phyloP scores from a whole-genome alignment of 331 rosid species.

The Telfairia occidentalis region DNA sequence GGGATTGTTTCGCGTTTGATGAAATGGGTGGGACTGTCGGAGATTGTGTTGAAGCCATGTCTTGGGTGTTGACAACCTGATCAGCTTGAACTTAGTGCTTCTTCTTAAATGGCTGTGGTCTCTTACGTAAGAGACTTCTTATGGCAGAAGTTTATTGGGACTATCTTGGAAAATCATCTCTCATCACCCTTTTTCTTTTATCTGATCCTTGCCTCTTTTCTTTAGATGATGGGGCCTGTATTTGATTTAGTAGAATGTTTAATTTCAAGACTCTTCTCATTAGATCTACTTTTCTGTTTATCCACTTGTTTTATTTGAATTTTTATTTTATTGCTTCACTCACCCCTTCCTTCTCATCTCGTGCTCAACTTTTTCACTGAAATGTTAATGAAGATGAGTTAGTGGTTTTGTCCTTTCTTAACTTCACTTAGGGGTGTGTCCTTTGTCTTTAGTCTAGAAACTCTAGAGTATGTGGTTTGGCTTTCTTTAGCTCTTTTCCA shows the following conservation, averaged over 20 bases:
- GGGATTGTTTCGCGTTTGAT: not conserved
- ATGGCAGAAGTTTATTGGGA: not conserved
- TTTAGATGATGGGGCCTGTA: not conserved
- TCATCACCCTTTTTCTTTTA: not conserved
- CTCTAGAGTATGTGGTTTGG: not conserved
- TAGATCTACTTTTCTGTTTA: not conserved
- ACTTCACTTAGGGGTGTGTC: not conserved
- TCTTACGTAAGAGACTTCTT: not conserved
- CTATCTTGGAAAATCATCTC: not conserved
- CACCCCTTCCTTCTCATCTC: not conserved
- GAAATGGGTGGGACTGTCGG: not conserved
- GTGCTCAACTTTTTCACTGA: not conserved
- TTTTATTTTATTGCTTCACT: not conserved
- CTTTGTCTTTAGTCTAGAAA: not conserved
- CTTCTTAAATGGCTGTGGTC: not conserved
- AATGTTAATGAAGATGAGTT: not conserved
- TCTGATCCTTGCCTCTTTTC: not conserved
- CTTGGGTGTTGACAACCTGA: not conserved
- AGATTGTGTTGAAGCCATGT: not conserved
- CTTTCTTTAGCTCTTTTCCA: not conserved
- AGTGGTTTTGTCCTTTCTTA: not conserved
- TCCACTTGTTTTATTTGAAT: not conserved
- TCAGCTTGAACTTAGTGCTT: not conserved
- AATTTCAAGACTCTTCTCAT: not conserved
- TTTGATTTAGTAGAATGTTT: not conserved